These are phyloP conservation scores for Coemansia interrupta DNA, from an alignment of 192 early-diverging fungal genomes.

Conservation along the genomic window DNA sequence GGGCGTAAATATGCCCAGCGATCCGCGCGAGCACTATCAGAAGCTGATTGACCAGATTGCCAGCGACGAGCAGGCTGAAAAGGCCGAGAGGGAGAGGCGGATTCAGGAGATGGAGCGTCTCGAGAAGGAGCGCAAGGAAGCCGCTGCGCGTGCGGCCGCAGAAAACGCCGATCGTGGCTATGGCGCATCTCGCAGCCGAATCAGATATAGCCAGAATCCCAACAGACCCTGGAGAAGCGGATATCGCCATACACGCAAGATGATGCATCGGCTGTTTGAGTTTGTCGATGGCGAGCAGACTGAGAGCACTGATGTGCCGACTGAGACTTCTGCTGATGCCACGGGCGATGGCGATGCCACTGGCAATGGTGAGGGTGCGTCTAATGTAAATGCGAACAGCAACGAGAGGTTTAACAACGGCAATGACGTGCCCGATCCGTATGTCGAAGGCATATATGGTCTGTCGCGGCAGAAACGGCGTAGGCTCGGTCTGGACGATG, in stretches of 20 bases:
- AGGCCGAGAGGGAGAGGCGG: conserved; percentile 32
- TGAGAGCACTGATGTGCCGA: not conserved
- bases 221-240: conserved; percentile 5
- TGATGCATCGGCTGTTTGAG: conserved; percentile 39
- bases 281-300: conserved; percentile 27
- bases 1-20: conserved; percentile 33
- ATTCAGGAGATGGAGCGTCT: conserved; percentile 30
- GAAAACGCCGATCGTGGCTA: conserved; percentile 12
- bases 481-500: conserved; percentile 33
- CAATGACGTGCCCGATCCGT: conserved; percentile 24
- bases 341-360: not conserved
- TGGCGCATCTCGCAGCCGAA: conserved; percentile 16
- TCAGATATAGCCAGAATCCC: conserved; percentile 18
- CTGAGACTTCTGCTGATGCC: not conserved
- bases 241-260: conserved; percentile 7
- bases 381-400: too few relatives aligned
- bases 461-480: conserved; percentile 37
- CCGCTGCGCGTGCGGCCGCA: conserved; percentile 20
- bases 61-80: conserved; percentile 38
- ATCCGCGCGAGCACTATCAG: conserved; percentile 44
- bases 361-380: conserved; percentile 13
- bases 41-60: conserved; percentile 40
- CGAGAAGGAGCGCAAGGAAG: conserved; percentile 50
- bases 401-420: not conserved
- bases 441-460: conserved; percentile 34